phyloP scores from a whole-genome alignment of 805 yeast species.

The Candida silvicultrix region DNA sequence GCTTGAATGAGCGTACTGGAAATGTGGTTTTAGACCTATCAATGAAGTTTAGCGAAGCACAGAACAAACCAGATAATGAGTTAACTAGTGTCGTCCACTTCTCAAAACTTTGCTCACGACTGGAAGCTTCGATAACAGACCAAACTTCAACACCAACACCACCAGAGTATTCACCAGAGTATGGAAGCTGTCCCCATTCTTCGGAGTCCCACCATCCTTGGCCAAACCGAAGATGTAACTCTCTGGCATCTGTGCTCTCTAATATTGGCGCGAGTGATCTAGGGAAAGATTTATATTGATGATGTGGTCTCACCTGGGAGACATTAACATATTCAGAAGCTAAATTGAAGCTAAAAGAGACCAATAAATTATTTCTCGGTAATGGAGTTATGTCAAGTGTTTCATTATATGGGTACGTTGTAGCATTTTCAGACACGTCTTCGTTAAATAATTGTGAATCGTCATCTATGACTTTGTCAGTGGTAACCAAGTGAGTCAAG shows the following conservation, averaged over 20 bases:
- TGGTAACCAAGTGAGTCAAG: background rate
- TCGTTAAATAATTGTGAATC: background rate
- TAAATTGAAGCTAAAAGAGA: conserved; percentile 65
- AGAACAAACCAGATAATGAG: conserved; percentile 82
- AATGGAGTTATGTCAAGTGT: conserved; percentile 58
- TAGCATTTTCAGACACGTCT: background rate
- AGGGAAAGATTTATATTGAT: conserved; percentile 70
- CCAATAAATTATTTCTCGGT: conserved; percentile 61
- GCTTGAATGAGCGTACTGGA: conserved; percentile 38
- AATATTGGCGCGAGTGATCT: conserved; percentile 74
- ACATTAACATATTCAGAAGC: conserved; percentile 40
- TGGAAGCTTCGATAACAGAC: conserved; percentile 70
- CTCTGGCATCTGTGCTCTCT: conserved; percentile 57
- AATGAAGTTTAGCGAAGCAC: conserved; percentile 90
- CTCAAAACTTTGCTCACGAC: conserved; percentile 45
- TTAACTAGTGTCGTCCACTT: conserved; percentile 72
- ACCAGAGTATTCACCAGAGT: conserved; percentile 66
- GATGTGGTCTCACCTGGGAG: conserved; percentile 16
- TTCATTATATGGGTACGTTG: conserved; percentile 48
- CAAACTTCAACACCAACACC: conserved; percentile 95
- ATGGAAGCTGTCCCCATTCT: conserved; percentile 79
- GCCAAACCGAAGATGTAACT: conserved; percentile 78
- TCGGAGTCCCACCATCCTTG: conserved; percentile 96
- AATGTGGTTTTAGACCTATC: conserved; percentile 73
- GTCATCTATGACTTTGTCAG: background rate